These are phyloP conservation scores for Barnettozyma pratensis DNA, from an alignment of 805 yeast species.

Conservation along the genomic window DNA sequence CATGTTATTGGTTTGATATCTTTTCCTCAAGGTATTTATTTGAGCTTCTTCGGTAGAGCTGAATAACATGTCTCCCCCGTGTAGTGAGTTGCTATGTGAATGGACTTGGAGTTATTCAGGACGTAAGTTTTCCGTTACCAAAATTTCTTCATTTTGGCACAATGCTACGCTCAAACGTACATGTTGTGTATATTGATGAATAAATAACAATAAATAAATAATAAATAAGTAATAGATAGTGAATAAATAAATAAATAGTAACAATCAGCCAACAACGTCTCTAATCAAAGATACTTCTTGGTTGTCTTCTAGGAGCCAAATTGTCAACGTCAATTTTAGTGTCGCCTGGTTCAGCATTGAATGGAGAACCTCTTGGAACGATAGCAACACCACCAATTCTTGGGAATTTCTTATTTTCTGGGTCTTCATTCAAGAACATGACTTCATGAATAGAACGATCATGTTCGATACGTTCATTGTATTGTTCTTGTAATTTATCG, in stretches of 20 bases:
- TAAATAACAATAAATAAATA: not conserved
- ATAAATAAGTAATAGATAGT: slow-evolving; percentile 1
- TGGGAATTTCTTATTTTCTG: not conserved
- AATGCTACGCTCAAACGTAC: no score
- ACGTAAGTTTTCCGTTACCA: no score
- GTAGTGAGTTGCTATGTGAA: no score
- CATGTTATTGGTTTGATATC: no score
- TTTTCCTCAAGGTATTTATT: no score
- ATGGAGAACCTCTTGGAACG: slow-evolving; percentile 11
- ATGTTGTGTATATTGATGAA: no score
- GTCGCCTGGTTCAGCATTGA: slow-evolving; percentile 8
- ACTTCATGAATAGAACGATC: slow-evolving; percentile 6
- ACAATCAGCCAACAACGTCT: not conserved
- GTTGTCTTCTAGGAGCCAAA: slow-evolving; percentile 8
- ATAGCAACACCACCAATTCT: slow-evolving; percentile 2
- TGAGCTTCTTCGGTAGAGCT: no score
- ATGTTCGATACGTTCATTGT: slow-evolving; percentile 3
- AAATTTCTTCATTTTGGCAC: no score
- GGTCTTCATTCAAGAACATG: slow-evolving; percentile 1
- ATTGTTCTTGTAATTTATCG: not conserved
- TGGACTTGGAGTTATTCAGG: no score
- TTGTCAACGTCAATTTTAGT: slow-evolving; percentile 5
- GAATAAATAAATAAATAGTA: not conserved
- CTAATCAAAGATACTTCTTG: slow-evolving; percentile 10
- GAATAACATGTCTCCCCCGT: no score